Evolutionary conservation across 345 rosid genomes (phyloP).

Genomic region (Salix dunnii): DNA sequence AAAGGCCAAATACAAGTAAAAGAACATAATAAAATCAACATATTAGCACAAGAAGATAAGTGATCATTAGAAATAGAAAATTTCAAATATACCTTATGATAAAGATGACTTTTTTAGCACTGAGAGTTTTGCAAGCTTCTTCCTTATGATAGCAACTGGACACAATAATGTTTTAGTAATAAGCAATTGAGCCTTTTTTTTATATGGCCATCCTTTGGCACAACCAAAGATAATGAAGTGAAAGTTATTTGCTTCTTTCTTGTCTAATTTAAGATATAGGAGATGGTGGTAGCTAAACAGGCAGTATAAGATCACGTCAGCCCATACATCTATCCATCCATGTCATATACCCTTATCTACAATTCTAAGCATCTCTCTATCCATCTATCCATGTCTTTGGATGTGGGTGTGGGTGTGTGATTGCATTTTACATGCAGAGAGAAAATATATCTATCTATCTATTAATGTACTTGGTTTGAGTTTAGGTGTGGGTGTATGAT

Average conservation of each 20-base stretch:
- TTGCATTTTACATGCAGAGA: not conserved
- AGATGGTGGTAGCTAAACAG: not conserved
- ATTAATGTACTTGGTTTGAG: not conserved
- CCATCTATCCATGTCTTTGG: not conserved
- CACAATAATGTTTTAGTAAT: not conserved
- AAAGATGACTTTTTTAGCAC: not conserved
- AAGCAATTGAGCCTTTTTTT: not conserved
- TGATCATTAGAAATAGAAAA: too few species aligned
- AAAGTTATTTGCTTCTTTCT: not conserved
- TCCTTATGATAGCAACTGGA: not conserved
- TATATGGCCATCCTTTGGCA: not conserved
- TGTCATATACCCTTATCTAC: not conserved
- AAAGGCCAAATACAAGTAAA: not conserved
- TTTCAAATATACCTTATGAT: too few species aligned
- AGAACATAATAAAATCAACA: not conserved
- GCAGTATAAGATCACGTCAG: not conserved
- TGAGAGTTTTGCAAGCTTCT: not conserved
- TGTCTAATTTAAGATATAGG: not conserved
- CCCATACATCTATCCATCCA: too few species aligned
- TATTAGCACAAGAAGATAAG: too few species aligned
- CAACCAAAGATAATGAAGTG: not conserved
- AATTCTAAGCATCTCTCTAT: not conserved
- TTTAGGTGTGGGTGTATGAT: not conserved
- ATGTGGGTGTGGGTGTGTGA: not conserved
- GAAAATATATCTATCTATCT: not conserved